Evolutionary conservation across 495 filamentous ascomycete species (phyloP).

Genomic region (Cenococcum geophilum): DNA sequence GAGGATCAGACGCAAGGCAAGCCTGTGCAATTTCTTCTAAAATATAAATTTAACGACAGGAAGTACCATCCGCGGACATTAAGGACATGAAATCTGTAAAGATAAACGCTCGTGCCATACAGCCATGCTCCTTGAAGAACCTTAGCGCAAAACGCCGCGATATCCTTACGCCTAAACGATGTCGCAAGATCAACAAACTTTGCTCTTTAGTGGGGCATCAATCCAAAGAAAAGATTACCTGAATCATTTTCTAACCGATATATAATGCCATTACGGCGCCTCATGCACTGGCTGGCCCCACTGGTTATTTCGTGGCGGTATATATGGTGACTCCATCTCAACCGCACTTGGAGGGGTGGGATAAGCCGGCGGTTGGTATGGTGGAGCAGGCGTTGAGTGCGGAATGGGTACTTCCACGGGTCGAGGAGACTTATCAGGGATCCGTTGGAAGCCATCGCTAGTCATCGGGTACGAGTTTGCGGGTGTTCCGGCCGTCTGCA

Average conservation of each 20-base stretch:
- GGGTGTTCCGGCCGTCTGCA: not conserved
- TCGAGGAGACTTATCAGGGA: slow-evolving; percentile 23
- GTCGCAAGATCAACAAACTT: no score
- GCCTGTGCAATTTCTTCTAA: no score
- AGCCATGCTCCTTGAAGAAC: no score
- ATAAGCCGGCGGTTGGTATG: slow-evolving; percentile 21
- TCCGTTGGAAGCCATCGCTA: slow-evolving; percentile 19
- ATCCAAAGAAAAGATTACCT: no score
- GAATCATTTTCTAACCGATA: no score
- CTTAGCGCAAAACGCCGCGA: no score
- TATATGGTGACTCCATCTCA: slow-evolving; percentile 15
- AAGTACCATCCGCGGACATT: no score
- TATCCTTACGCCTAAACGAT: not conserved
- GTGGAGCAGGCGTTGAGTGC: slow-evolving; percentile 12
- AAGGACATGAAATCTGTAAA: no score
- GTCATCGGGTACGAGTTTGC: slow-evolving; percentile 12
- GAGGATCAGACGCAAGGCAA: no score
- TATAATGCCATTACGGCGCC: slow-evolving; percentile 4
- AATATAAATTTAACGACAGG: no score
- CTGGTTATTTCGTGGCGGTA: slow-evolving; percentile 12
- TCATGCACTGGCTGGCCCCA: slow-evolving; percentile 25
- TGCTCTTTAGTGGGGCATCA: no score
- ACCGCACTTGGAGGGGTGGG: slow-evolving; percentile 10
- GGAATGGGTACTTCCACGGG: slow-evolving; percentile 22
- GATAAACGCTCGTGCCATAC: no score